Percentiles rank a stretch among this genome's conserved stretches.
These are phyloP conservation scores for Coprinellus micaceus DNA, from an alignment of 768 basidiomycete species.

Conservation along the genomic window DNA sequence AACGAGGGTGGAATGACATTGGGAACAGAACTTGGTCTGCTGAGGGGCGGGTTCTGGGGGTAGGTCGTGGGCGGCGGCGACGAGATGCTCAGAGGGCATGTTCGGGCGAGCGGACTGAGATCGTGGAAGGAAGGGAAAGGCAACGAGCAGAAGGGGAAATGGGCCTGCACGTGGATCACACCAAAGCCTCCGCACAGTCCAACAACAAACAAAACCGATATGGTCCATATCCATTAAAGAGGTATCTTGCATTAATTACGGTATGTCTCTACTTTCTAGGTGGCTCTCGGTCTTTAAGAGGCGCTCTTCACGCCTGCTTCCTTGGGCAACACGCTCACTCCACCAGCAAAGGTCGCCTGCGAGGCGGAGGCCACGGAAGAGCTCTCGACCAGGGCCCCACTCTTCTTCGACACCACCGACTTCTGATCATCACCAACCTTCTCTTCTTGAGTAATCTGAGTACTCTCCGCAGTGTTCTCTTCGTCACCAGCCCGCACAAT, in stretches of 20 bases:
- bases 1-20: constrained; percentile 40
- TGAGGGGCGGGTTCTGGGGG: constrained; percentile 26
- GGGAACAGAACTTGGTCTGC: constrained; percentile 43
- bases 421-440: constrained; percentile 14
- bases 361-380: not conserved
- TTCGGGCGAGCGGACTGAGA: constrained; percentile 15
- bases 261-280: not conserved
- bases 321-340: constrained; percentile 3
- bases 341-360: not conserved
- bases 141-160: constrained; percentile 2
- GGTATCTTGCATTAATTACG: not conserved
- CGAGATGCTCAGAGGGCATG: constrained; percentile 54
- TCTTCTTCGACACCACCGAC: not conserved
- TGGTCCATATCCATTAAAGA: not conserved
- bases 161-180: constrained; percentile 1
- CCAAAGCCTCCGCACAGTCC: constrained; percentile 1
- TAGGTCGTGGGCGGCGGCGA: constrained; percentile 22
- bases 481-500: constrained; percentile 38
- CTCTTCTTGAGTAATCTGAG: constrained; percentile 12
- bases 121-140: constrained; percentile 18
- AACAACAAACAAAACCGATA: constrained; percentile 8
- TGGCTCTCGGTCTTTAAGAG: not conserved
- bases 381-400: not conserved
- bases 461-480: constrained; percentile 1
- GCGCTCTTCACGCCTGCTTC: not conserved